Conservation (phyloP, 345 rosid genomes). For the Adansonia digitata region DNA sequence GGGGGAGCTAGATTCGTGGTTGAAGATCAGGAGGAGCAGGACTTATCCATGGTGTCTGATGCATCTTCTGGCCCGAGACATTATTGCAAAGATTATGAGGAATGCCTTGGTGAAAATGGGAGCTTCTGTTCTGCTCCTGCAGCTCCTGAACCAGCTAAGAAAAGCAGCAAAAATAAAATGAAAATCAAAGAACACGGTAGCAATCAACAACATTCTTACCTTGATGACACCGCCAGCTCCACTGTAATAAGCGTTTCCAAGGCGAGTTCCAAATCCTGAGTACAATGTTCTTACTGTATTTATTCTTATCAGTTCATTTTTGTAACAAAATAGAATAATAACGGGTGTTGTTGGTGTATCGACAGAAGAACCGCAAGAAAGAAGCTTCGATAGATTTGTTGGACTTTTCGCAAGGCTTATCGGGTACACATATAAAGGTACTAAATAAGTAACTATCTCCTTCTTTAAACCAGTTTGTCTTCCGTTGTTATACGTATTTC, state of each 20-base stretch:
- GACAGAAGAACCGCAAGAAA: conserved; percentile 27
- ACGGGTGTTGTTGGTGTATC: conserved; percentile 14
- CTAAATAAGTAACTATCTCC: background rate
- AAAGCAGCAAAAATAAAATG: conserved; percentile 29
- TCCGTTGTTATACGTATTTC: background rate
- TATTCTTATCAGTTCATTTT: background rate
- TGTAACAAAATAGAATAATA: background rate
- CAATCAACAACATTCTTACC: conserved; percentile 36
- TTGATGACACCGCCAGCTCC: conserved; percentile 84
- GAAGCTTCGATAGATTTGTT: conserved; percentile 34
- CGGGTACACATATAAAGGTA: conserved; percentile 47
- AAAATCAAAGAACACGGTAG: conserved; percentile 30
- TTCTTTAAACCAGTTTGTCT: background rate
- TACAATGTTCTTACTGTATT: background rate
- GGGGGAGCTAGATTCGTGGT: conserved; percentile 13
- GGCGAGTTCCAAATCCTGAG: conserved; percentile 31
- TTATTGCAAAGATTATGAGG: conserved; percentile 33
- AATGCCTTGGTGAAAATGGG: conserved; percentile 33
- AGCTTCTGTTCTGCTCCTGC: conserved; percentile 12
- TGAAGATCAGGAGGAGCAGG: conserved; percentile 52
- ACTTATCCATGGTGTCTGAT: conserved; percentile 85
- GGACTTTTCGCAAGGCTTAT: conserved; percentile 43
- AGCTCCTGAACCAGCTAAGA: conserved; percentile 25
- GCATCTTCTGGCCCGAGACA: conserved; percentile 81
- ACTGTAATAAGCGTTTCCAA: conserved; percentile 31